Base-by-base conservation (phyloP, 2,329 filamentous ascomycete genomes). In the Westerdykella ornata region DNA sequence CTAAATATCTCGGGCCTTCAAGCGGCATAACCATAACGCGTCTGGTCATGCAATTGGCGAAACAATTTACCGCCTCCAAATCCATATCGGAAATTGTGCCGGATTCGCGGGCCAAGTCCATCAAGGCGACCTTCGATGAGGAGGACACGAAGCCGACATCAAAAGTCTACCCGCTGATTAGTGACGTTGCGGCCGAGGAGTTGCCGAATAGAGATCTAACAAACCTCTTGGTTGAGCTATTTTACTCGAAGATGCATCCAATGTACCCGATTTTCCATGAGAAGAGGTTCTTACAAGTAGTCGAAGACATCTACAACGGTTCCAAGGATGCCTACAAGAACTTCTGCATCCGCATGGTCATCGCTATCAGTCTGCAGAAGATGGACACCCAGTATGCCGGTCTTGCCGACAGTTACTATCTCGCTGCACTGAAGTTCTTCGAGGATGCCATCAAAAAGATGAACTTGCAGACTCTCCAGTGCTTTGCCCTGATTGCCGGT, bases 21-120 rank as follows among this genome's bases (percentile, higher is more conserved):
- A 97, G 90, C 63, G 92, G 90, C 45, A 95, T 96, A 56, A 87
- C 88, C 59, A 94, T 97, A 72, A 94, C 89, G 11, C 81, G 90
- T 20, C 75, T 97, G 52, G 82, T 98, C 9, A 96, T 98, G 85
- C 89, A 96, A 63, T 81, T 95, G 66, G 90, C 90, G 39, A 97
- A 95, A 69, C 84, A 88, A 48, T 94, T 90, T 58, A 94, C 88
- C 18, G 85, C 92, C 57, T 84, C 88, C 4, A 86, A 88, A 65
- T 88, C 84, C 51, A 96, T 97, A 62, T 88, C 88, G 43, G 88
- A 96, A 53, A 81, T 97, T 37, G 86, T 96, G 22, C 87, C 89
- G 3, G 84, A 89, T 77, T 61, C 80, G 69, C 65, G 80, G 65
- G 60, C 81, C 68, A 69, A 79, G 72, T 70, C 80, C 61, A 73